Evolutionary conservation across 805 yeast genomes (phyloP), one percentile per base, ranked within the genome.

Genomic region (Pichia ethanolica): DNA sequence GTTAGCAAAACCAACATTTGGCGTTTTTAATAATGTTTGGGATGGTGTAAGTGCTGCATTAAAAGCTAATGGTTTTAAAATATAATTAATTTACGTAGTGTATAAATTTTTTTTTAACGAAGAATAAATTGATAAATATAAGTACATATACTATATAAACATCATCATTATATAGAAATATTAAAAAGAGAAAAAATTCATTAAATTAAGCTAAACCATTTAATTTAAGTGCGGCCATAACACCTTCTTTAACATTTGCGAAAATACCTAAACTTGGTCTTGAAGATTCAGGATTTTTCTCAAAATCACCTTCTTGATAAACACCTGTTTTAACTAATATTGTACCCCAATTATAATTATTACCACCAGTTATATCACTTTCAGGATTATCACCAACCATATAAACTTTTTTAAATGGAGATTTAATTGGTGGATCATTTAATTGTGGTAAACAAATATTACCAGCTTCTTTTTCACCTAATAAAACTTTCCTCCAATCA

Each of bases 351-450:
- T 97, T 96, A 62, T 83, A 82, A 45, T 71, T 70, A 58, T 85
- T 83, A 6, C 96, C 99, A 0, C 99, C 99, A 49, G 75, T 74
- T 47, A 93, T 93, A 63, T 93, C 99, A 45, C 89, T 79, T 32
- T 83, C 93, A 5, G 97, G 98, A 65, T 93, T 93, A 67, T 93
- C 99, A 32, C 99, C 99, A 35, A 93, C 88, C 99, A 93, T 93
- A 68, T 75, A 90, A 2, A 93, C 84, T n/a, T 75, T 66, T 36
- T 71, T 69, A 57, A 85, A 72, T n/a, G 78, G 81, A 0, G 75
- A 58, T 3, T 53, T 20, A 5, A 47, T 48, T 6, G 76, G 75
- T 3, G 73, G 55, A 25, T 55, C 59, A 32, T 78, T 75, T 48
- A 82, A 64, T 25, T 59, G 61, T 1, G 86, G 86, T 20, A 62